Percentiles rank a stretch among this genome's conserved stretches.
Conservation (phyloP, 306 rosid species). For the Lathyrus oleraceus region DNA sequence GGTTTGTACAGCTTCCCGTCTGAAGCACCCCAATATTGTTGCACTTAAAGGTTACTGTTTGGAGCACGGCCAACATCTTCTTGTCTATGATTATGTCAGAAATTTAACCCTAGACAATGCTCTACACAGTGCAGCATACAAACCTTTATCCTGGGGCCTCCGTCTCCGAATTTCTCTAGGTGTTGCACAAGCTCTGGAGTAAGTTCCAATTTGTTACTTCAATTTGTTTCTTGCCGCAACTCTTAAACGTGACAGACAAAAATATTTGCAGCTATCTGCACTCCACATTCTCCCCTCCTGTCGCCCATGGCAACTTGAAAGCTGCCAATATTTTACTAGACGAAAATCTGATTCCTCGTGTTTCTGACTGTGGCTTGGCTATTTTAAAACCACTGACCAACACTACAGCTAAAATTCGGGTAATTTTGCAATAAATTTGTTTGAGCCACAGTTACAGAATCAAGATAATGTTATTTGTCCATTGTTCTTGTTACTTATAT, state of each 20-base stretch:
- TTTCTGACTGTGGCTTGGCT: slow-evolving; percentile 75
- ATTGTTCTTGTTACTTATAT: background rate
- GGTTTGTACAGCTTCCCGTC: slow-evolving; percentile 67
- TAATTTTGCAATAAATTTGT: slow-evolving; percentile 17
- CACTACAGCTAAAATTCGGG: slow-evolving; percentile 58
- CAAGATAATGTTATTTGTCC: background rate
- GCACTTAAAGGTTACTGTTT: slow-evolving; percentile 74
- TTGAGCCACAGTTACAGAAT: background rate
- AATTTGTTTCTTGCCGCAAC: background rate
- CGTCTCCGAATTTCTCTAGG: slow-evolving; percentile 78
- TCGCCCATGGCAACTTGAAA: slow-evolving; percentile 82
- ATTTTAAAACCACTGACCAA: slow-evolving; percentile 69
- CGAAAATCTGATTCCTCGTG: slow-evolving; percentile 71
- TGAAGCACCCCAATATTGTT: slow-evolving; percentile 81
- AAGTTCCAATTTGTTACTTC: slow-evolving; percentile 41
- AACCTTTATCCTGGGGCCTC: slow-evolving; percentile 75
- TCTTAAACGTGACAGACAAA: slow-evolving; percentile 18
- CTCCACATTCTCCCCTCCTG: slow-evolving; percentile 73
- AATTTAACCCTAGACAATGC: slow-evolving; percentile 65
- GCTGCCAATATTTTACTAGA: slow-evolving; percentile 86
- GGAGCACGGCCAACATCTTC: slow-evolving; percentile 88
- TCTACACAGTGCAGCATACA: slow-evolving; percentile 62
- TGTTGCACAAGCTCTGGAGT: slow-evolving; percentile 88
- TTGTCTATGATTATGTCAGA: slow-evolving; percentile 70
- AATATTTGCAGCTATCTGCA: slow-evolving; percentile 76